These are phyloP conservation scores for Kingdonia uniflora DNA, from an alignment of 164 flowering plant species.

Conservation along the genomic window DNA sequence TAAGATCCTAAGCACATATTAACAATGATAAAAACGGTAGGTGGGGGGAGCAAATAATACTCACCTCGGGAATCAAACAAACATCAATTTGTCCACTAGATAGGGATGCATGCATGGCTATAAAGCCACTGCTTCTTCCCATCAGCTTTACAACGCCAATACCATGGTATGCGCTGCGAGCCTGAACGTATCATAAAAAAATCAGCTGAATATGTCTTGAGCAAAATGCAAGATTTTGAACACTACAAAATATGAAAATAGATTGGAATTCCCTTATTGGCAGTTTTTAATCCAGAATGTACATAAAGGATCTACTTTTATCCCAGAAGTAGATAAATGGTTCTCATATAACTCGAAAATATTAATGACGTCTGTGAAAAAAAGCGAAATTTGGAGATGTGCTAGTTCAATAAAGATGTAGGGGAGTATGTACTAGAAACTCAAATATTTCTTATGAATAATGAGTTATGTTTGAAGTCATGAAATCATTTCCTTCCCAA, in stretches of 20 bases:
- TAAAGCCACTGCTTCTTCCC: slow-evolving; percentile 48
- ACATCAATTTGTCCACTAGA: slow-evolving; percentile 38
- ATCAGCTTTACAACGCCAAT: slow-evolving; percentile 39
- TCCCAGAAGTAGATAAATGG: no score
- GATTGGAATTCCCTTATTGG: no score
- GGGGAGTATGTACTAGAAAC: no score
- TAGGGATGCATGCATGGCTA: slow-evolving; percentile 45
- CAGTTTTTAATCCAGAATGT: no score
- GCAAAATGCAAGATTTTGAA: slow-evolving; percentile 1
- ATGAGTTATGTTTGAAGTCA: no score
- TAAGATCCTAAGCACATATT: background rate
- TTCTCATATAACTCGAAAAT: no score
- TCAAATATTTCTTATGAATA: no score
- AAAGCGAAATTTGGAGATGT: no score
- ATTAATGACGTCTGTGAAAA: no score
- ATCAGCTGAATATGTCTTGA: background rate
- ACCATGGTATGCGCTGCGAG: slow-evolving; percentile 40
- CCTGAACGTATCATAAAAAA: slow-evolving; percentile 15
- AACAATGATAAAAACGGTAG: background rate
- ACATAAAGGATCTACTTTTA: no score
- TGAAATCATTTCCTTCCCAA: no score
- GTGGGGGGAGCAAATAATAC: slow-evolving; percentile 1
- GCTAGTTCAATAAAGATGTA: no score
- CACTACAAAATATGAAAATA: background rate
- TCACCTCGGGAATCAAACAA: slow-evolving; percentile 40